Evolutionary conservation across 139 green algal species (phyloP), one percentile per base, ranked within the genome.

Genomic region (Tetradesmus lagerheimii): DNA sequence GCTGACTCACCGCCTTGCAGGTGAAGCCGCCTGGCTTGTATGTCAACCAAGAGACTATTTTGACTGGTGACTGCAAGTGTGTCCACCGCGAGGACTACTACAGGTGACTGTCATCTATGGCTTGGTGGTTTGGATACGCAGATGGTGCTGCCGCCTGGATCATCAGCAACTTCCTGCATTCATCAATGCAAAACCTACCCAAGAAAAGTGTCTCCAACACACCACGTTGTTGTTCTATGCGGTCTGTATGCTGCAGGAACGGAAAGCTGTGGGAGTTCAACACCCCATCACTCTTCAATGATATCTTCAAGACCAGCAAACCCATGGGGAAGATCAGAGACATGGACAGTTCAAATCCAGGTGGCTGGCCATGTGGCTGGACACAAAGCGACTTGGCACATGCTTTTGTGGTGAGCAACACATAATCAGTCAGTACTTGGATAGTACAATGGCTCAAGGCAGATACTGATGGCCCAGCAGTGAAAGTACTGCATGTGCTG

Each of bases 11-110:
- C 25, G 57, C 57, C 57, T 2, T 71, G 0, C 1, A 71, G n/a
- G 43, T 85, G 34, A 85, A 66, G 80, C 12, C 38, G 27, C 80
- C 80, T 37, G 38, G 80, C 8, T 37, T 85, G 43, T 67, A 71
- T 85, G 80, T 85, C 80, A 85, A 67, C 25, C 80, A 85, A 31
- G 80, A 85, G 80, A 38, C 29, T 37, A 85, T 83, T 16, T 27
- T 83, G 18, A 47, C 37, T 27, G 31, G 35, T n/a, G 35, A 83
- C 16, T 50, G 77, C n/a, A 18, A 83, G 37, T 83, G 77, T n/a
- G 35, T 31, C 15, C 39, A 27, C 0, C 43, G 29, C 35, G 45
- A 85, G 15, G 15, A 66, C 80, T 64, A 85, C 27, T 66, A 85
- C 31, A 80, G 66, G 66, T 77, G 23, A 0, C n/a, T n/a, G n/a